Conservation (phyloP, 78 protist species). For the Thecamonas trahens region DNA sequence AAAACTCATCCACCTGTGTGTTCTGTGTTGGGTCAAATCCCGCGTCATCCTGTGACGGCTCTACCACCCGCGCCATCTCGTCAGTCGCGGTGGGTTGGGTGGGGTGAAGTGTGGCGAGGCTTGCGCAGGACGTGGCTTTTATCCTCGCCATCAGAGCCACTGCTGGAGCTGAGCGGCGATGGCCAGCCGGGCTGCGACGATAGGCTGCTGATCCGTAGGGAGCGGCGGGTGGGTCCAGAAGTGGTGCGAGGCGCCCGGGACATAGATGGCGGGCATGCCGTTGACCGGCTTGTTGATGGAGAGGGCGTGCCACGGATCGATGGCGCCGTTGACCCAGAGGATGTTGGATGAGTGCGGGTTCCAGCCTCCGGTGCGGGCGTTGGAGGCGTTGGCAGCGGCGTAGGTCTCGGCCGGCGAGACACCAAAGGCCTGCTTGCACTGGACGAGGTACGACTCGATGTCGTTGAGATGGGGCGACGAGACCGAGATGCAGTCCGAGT, state of each 20-base stretch:
- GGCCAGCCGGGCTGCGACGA: constrained; percentile 6
- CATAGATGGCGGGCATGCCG: constrained; percentile 6
- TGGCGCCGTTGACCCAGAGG: constrained; percentile 28
- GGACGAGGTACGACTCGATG: neutral
- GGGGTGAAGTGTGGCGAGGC: no score
- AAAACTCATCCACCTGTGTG: no score
- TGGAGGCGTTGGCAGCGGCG: neutral
- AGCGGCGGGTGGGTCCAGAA: constrained; percentile 46
- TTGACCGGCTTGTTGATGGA: neutral
- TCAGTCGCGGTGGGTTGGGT: no score
- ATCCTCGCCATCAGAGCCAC: no score
- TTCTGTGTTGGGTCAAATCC: no score
- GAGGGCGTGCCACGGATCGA: constrained; percentile 38
- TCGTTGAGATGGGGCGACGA: constrained; percentile 1
- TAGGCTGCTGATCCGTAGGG: constrained; percentile 5
- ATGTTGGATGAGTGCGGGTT: constrained; percentile 14
- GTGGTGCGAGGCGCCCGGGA: constrained; percentile 48
- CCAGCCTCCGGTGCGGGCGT: constrained; percentile 28
- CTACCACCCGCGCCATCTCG: no score
- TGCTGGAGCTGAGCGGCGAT: neutral
- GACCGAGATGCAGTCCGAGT: constrained; percentile 11
- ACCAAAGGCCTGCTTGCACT: neutral
- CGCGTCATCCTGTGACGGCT: no score
- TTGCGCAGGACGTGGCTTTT: no score
- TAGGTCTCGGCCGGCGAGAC: neutral